A percentile compares a stretch with the other conserved stretches of the same genome.
Evolutionary conservation across 108 stramenopile genomes (phyloP).

Genomic region (Epithemia pelagica): DNA sequence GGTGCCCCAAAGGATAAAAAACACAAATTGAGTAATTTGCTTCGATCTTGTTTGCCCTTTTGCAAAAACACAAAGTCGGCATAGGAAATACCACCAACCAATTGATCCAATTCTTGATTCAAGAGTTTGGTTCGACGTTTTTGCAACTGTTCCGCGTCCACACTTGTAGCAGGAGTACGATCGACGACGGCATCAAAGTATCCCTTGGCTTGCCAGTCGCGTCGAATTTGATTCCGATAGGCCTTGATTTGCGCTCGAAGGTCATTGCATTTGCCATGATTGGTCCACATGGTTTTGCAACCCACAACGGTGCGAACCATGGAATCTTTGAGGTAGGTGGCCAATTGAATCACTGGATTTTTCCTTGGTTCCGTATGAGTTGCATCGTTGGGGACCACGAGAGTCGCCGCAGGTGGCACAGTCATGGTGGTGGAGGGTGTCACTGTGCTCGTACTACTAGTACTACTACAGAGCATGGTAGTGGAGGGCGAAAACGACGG

Average conservation of each 20-base stretch:
- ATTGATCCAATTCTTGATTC: neutral
- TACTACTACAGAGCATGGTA: no score
- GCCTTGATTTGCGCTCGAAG: constrained; percentile 53
- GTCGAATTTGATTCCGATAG: constrained; percentile 25
- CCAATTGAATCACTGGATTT: constrained; percentile 49
- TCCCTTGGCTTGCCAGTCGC: constrained; percentile 30
- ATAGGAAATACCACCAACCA: constrained; percentile 43
- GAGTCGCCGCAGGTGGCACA: neutral
- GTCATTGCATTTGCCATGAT: constrained; percentile 64
- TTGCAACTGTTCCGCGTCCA: constrained; percentile 26
- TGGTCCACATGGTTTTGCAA: constrained; percentile 40
- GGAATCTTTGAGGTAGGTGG: constrained; percentile 61
- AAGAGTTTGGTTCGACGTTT: neutral
- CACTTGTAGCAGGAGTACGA: constrained; percentile 1
- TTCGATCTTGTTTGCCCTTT: constrained; percentile 69
- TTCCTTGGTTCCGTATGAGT: neutral
- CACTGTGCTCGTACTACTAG: no score
- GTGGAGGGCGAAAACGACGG: no score
- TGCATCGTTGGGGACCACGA: neutral
- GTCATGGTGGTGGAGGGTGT: neutral
- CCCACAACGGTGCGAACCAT: constrained; percentile 55
- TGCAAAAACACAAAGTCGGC: constrained; percentile 64
- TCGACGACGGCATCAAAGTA: constrained; percentile 24
- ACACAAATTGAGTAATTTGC: constrained; percentile 55
- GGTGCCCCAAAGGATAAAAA: constrained; percentile 61